Evolutionary conservation across 371 early-diverging fungal species (phyloP).

Genomic region (Fennellomyces sp.): DNA sequence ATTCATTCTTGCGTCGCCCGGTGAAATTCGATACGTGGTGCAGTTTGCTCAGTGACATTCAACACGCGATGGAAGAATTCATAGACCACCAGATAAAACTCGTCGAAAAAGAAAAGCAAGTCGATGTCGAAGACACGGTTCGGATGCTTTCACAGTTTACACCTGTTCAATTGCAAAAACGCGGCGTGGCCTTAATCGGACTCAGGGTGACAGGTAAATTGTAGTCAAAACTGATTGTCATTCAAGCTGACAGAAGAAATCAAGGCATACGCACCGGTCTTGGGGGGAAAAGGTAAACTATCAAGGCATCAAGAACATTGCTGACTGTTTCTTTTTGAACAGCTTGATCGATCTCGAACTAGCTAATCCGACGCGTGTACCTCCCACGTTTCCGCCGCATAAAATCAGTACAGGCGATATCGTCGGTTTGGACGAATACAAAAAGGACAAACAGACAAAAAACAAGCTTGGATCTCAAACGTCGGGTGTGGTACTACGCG

Average conservation of each 20-base stretch:
- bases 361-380: constrained; percentile 43
- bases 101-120: constrained; percentile 62
- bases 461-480: constrained; percentile 9
- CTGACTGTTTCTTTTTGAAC: neutral
- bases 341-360: constrained; percentile 73
- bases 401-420: constrained; percentile 77
- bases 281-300: constrained; percentile 79
- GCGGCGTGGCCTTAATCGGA: constrained; percentile 69
- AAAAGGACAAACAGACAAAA: constrained; percentile 47
- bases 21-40: too few species aligned
- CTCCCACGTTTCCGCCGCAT: constrained; percentile 66
- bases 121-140: constrained; percentile 66
- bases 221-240: neutral
- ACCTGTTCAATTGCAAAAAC: constrained; percentile 67
- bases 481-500: constrained; percentile 63
- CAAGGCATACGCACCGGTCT: constrained; percentile 73
- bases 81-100: constrained; percentile 58
- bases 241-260: neutral
- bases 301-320: too few species aligned
- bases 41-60: too few species aligned
- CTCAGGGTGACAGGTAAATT: constrained; percentile 59
- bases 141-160: constrained; percentile 52
- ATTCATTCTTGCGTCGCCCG: neutral
- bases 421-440: constrained; percentile 69
- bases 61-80: constrained; percentile 26